Percentiles rank a stretch among this genome's conserved stretches.
These are phyloP conservation scores for Pulveroboletus sp. DNA, from an alignment of 768 basidiomycete species.

Conservation along the genomic window DNA sequence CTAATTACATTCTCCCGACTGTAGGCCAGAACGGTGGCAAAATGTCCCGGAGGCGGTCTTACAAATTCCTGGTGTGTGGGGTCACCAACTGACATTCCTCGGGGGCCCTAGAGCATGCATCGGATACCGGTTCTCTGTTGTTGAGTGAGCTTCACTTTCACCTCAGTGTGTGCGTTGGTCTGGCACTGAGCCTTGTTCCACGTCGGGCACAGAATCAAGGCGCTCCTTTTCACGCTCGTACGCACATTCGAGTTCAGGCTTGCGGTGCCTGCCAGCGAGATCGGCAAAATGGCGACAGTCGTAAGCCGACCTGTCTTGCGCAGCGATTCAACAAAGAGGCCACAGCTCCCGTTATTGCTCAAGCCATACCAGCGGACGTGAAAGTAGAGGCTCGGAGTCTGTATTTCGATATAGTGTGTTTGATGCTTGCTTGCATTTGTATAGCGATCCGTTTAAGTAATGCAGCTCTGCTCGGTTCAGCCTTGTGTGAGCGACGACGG, in stretches of 20 bases:
- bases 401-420: neutral
- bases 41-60: conserved; percentile 40
- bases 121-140: conserved; percentile 59
- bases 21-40: conserved; percentile 64
- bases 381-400: neutral
- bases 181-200: neutral
- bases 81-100: conserved; percentile 55
- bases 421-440: neutral
- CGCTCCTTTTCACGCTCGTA: conserved; percentile 4
- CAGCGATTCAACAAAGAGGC: neutral
- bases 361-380: conserved; percentile 1
- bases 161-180: too few relatives aligned
- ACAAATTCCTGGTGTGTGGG: conserved; percentile 56
- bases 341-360: conserved; percentile 11
- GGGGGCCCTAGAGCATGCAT: conserved; percentile 65
- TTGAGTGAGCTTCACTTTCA: conserved; percentile 40
- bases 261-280: conserved; percentile 7
- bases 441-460: neutral
- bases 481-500: too few relatives aligned
- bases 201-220: conserved; percentile 4
- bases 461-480: neutral
- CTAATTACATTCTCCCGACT: neutral
- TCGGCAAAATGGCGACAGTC: neutral
- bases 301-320: conserved; percentile 5
- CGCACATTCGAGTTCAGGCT: conserved; percentile 10